These are phyloP conservation scores for Alternaria arborescens DNA, from an alignment of 2,329 filamentous ascomycete species.

Conservation along the genomic window DNA sequence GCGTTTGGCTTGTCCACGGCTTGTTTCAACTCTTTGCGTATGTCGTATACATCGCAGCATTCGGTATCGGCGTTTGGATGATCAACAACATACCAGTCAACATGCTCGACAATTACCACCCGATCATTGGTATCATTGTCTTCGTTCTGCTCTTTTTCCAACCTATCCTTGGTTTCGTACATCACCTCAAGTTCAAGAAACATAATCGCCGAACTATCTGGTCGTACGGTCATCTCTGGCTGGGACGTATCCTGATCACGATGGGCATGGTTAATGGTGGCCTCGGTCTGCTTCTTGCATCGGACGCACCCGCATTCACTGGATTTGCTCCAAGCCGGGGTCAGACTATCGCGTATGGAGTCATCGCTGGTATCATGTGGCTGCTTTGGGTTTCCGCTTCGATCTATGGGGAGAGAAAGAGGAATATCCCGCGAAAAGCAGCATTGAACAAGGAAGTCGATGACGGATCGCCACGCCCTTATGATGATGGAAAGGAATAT, in stretches of 20 bases:
- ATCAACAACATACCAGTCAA: conserved; percentile 46
- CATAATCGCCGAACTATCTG: conserved; percentile 56
- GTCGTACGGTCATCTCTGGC: conserved; percentile 63
- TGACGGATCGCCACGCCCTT: conserved; percentile 3
- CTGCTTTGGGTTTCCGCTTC: conserved; percentile 41
- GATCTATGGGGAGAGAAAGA: conserved; percentile 38
- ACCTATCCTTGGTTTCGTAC: conserved; percentile 61
- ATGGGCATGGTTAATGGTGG: conserved; percentile 66
- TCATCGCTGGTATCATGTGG: conserved; percentile 48
- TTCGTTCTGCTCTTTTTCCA: conserved; percentile 63
- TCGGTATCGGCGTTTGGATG: conserved; percentile 62
- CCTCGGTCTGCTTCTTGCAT: conserved; percentile 56
- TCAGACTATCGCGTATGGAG: conserved; percentile 45
- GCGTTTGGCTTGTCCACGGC: conserved; percentile 55
- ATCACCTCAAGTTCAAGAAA: conserved; percentile 62
- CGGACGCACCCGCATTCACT: conserved; percentile 34
- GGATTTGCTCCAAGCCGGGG: conserved; percentile 35
- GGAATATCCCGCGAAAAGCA: conserved; percentile 11
- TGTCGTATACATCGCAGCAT: conserved; percentile 57
- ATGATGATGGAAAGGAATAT: conserved; percentile 23
- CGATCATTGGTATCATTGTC: conserved; percentile 63
- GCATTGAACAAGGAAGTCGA: conserved; percentile 21
- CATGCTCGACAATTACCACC: conserved; percentile 54
- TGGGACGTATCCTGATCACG: conserved; percentile 60
- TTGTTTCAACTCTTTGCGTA: conserved; percentile 60